Evolutionary conservation across 176 grass and related monocot genomes (phyloP).

Genomic region (Avena eriantha): DNA sequence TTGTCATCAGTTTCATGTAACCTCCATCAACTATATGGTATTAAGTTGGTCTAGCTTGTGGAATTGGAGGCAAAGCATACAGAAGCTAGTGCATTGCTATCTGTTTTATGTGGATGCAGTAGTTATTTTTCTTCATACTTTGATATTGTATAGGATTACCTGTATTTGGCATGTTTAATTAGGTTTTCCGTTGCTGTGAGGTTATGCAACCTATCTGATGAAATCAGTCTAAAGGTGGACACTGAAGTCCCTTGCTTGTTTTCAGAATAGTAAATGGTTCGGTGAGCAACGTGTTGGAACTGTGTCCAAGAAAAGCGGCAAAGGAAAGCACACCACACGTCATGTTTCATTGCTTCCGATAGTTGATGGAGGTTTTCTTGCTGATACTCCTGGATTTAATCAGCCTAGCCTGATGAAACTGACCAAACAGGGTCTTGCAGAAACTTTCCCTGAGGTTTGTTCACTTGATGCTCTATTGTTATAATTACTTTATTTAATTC

Average conservation of each 20-base stretch:
- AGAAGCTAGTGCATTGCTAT: background rate
- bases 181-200: background rate
- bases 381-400: slow-evolving; percentile 98
- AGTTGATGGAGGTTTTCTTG: slow-evolving; percentile 79
- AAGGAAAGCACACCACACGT: slow-evolving; percentile 93
- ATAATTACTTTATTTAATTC: slow-evolving; percentile 13
- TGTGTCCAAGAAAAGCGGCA: slow-evolving; percentile 93
- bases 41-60: slow-evolving; percentile 21
- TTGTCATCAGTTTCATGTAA: background rate
- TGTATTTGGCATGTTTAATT: slow-evolving; percentile 25
- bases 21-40: no score
- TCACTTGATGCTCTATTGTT: background rate
- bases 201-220: background rate
- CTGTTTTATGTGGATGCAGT: slow-evolving; percentile 15
- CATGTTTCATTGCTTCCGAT: slow-evolving; percentile 94
- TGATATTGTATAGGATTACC: slow-evolving; percentile 1
- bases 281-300: slow-evolving; percentile 94
- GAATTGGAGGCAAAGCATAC: background rate
- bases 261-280: slow-evolving; percentile 92
- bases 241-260: slow-evolving; percentile 32
- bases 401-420: slow-evolving; percentile 96
- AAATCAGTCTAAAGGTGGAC: slow-evolving; percentile 11
- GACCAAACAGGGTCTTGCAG: slow-evolving; percentile 74
- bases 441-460: slow-evolving; percentile 85
- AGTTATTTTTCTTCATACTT: background rate